Percentiles rank a stretch among this genome's conserved stretches.
Conservation (phyloP, 495 filamentous ascomycete species). For the Massariosphaeria phaeospora region DNA sequence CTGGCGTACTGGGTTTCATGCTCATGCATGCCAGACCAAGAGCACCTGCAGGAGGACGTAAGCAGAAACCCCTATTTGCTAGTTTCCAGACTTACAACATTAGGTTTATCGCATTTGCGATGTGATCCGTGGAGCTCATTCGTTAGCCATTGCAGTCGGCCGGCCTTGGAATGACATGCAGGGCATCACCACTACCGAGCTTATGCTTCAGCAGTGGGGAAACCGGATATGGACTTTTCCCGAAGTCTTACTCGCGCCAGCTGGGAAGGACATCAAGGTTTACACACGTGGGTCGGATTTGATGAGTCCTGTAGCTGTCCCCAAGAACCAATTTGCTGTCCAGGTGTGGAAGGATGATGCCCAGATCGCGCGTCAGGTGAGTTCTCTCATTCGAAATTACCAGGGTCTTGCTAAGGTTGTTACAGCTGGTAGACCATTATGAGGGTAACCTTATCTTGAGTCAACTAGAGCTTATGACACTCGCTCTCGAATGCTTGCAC, state of each 20-base stretch:
- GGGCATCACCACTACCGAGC: conserved; percentile 6
- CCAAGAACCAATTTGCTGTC: conserved; percentile 25
- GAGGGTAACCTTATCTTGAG: conserved; percentile 40
- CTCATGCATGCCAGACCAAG: conserved; percentile 24
- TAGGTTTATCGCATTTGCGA: conserved; percentile 44
- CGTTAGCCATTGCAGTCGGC: conserved; percentile 36
- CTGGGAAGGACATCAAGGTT: conserved; percentile 29
- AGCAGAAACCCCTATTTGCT: neutral
- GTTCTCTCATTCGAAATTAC: neutral
- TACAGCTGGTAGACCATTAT: conserved; percentile 43
- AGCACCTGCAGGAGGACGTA: conserved; percentile 22
- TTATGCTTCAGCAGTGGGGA: conserved; percentile 41
- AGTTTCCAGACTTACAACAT: neutral
- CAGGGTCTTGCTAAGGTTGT: neutral
- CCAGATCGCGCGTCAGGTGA: conserved; percentile 22
- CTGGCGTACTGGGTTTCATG: conserved; percentile 39
- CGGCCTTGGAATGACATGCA: conserved; percentile 2
- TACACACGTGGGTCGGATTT: conserved; percentile 25
- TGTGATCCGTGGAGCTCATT: conserved; percentile 40
- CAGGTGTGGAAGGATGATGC: conserved; percentile 32
- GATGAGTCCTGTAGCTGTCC: conserved; percentile 2
- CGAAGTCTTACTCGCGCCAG: conserved; percentile 43
- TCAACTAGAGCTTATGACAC: conserved; percentile 39
- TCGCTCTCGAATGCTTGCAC: conserved; percentile 34
- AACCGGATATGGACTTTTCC: conserved; percentile 48